Conservation (phyloP, 23 red algal genomes). For the Chondrus crispus region DNA sequence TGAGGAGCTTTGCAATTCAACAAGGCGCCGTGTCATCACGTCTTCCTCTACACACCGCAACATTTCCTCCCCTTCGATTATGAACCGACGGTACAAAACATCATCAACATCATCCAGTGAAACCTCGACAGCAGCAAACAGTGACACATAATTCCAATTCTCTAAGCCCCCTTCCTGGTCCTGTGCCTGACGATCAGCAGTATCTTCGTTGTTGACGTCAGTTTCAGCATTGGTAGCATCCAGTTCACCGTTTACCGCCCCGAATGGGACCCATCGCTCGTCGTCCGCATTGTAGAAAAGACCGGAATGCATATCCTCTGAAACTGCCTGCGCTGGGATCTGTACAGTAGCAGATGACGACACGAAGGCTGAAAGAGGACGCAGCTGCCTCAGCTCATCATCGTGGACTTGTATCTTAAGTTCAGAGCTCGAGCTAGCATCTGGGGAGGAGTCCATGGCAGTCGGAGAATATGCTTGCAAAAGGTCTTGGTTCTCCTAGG, state of each 20-base stretch:
- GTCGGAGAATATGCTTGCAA: no score
- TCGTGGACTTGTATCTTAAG: background rate
- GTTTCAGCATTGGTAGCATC: background rate
- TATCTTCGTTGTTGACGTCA: background rate
- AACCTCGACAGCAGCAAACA: background rate
- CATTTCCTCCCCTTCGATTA: background rate
- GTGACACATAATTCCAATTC: background rate
- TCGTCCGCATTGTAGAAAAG: background rate
- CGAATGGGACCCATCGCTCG: background rate
- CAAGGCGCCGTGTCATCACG: background rate
- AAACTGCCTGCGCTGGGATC: background rate
- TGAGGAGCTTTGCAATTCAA: no score
- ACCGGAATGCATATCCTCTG: background rate
- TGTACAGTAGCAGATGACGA: background rate
- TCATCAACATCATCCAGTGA: background rate
- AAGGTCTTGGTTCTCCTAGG: no score
- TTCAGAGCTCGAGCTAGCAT: background rate
- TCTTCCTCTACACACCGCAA: background rate
- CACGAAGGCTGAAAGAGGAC: background rate
- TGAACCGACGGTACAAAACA: background rate
- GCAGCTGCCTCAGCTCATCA: background rate
- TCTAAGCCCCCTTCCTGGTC: background rate
- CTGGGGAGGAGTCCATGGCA: no score
- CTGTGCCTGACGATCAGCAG: background rate
- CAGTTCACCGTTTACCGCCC: background rate